phyloP scores from a whole-genome alignment of 495 filamentous ascomycete genomes.

The Penicillium fimorum region DNA sequence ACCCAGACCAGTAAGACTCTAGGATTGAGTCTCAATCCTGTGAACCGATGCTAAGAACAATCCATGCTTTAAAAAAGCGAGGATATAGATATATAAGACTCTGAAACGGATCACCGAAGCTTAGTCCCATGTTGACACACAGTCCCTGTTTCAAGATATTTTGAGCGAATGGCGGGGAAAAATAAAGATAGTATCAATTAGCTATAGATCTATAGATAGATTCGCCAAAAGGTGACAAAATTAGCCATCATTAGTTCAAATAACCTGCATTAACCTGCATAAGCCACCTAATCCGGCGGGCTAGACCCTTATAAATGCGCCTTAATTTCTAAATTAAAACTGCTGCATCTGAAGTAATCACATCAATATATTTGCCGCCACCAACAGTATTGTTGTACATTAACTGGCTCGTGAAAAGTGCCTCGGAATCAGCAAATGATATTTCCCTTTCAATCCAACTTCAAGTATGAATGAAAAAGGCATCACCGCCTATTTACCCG shows the following conservation, averaged over 20 bases:
- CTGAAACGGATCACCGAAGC: slow-evolving; percentile 18
- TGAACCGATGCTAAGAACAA: not conserved
- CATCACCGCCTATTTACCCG: slow-evolving; percentile 8
- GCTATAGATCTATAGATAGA: slow-evolving; percentile 38
- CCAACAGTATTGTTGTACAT: slow-evolving; percentile 16
- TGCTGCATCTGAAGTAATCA: slow-evolving; percentile 6
- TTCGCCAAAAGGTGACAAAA: slow-evolving; percentile 19
- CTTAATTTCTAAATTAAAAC: slow-evolving; percentile 9
- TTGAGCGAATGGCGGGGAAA: slow-evolving; percentile 14
- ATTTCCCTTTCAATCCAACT: not conserved
- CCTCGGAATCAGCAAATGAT: slow-evolving; percentile 13
- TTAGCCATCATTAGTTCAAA: slow-evolving; percentile 20
- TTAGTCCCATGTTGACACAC: slow-evolving; percentile 16
- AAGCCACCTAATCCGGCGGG: not conserved
- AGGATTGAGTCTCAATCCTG: not conserved
- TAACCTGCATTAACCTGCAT: slow-evolving; percentile 8
- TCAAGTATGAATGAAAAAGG: slow-evolving; percentile 1
- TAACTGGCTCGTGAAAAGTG: slow-evolving; percentile 19
- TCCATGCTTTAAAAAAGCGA: slow-evolving; percentile 6
- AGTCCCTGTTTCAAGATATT: slow-evolving; percentile 30
- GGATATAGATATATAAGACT: slow-evolving; percentile 21
- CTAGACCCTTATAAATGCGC: slow-evolving; percentile 11
- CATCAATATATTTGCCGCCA: not conserved
- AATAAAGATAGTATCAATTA: slow-evolving; percentile 27
- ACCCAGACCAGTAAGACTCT: not conserved